These are phyloP conservation scores for Dictyostelium purpureum DNA, from an alignment of 78 protist genomes.

Conservation along the genomic window DNA sequence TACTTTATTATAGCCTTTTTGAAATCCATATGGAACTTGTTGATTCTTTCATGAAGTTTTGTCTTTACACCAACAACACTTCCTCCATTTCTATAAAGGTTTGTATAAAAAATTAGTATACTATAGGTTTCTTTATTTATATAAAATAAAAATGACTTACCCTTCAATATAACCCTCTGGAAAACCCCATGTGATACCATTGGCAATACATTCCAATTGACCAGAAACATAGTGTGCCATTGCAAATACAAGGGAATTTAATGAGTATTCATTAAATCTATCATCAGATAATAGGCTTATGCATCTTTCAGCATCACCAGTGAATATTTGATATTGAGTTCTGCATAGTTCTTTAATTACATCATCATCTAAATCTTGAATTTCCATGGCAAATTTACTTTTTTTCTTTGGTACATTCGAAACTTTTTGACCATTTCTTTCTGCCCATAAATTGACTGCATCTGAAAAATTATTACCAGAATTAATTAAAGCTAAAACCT, in stretches of 20 bases:
- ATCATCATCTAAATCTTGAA: too few species aligned
- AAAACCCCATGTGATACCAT: not conserved
- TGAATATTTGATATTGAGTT: too few species aligned
- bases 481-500: conserved; percentile 1
- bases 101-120: not conserved
- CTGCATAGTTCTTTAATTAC: too few species aligned
- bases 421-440: conserved; percentile 25
- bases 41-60: not conserved
- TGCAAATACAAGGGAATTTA: not conserved
- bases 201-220: conserved; percentile 5
- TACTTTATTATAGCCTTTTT: not conserved
- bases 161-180: not conserved
- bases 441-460: conserved; percentile 29
- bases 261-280: conserved; percentile 4
- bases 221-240: conserved; percentile 7
- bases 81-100: not conserved
- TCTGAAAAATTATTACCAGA: conserved; percentile 24
- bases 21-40: not conserved
- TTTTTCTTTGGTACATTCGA: conserved; percentile 5
- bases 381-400: too few species aligned
- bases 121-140: not conserved
- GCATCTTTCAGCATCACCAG: too few species aligned
- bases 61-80: not conserved
- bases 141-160: not conserved
- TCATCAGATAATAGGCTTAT: too few species aligned